Evolutionary conservation across 2,329 filamentous ascomycete genomes (phyloP).

Genomic region (Macrophomina phaseolina): DNA sequence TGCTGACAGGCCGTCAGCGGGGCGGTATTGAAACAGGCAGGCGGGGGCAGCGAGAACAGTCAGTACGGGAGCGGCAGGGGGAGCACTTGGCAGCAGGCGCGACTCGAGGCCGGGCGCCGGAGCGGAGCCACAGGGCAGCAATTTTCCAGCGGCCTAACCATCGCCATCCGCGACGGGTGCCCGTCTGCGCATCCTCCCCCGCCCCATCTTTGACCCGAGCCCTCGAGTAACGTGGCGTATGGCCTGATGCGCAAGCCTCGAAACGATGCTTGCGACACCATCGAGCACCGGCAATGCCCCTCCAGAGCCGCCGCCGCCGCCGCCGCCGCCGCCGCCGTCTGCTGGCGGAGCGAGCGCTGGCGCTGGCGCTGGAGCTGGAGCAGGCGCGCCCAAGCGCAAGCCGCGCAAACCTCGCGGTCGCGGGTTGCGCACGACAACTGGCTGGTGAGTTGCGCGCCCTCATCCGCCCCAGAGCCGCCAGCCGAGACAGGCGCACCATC

Average conservation of each 20-base stretch:
- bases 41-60: background rate
- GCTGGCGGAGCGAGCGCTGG: conserved; percentile 28
- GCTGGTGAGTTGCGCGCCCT: conserved; percentile 41
- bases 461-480: conserved; percentile 27
- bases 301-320: conserved; percentile 1
- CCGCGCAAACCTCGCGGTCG: conserved; percentile 50
- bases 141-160: conserved; percentile 20
- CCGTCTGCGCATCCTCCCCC: conserved; percentile 25
- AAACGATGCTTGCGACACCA: conserved; percentile 28
- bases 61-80: background rate
- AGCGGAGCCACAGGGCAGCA: background rate
- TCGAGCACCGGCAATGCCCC: conserved; percentile 23
- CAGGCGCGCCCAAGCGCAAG: conserved; percentile 35
- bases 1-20: background rate
- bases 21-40: background rate
- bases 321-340: background rate
- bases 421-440: conserved; percentile 53
- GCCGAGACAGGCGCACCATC: background rate
- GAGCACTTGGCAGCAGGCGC: conserved; percentile 9
- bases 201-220: conserved; percentile 21
- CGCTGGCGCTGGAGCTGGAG: background rate
- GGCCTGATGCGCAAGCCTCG: conserved; percentile 26
- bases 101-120: conserved; percentile 8
- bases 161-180: conserved; percentile 20
- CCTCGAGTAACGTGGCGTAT: conserved; percentile 20